Base-by-base conservation (phyloP, 148 eudicot genomes). In the Fagopyrum esculentum region DNA sequence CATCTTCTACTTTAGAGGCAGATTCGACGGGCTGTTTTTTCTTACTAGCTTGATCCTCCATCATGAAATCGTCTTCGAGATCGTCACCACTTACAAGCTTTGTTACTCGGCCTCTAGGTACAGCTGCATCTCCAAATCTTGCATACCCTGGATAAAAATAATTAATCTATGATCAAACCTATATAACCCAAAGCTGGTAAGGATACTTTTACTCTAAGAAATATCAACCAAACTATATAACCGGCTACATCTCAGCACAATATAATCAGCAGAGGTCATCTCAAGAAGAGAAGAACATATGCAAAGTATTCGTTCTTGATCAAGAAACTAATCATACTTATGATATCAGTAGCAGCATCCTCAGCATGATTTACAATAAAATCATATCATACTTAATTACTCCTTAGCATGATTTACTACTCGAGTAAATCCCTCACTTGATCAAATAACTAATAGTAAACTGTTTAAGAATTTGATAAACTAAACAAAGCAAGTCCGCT, bases 81-180 rank as follows among this genome's bases (percentile, higher is more conserved):
- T 95, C 99, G 72, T 95, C 99, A 17, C 99, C 99, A 4, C 97
- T 89, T 17, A 63, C n/a, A 22, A 95, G 78, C 76, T 90, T 95
- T 19, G 92, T 95, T 68, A 95, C 86, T 75, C 76, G 84, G 22
- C 89, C 80, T 78, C 80, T 87, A 49, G 83, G 83, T 71, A 44
- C 10, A 17, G 74, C 55, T 49, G 74, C 4, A 9, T 46, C n/a
- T 16, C 15, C 6, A 26, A 22, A 13, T 43, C 46, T 45, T 66
- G 71, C 43, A 40, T 35, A 40, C 71, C 45, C 5, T 40, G 71
- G 71, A 13, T 66, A 15, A 40, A 40, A 9, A 66, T 16, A 66
- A n/a, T 66, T 66, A 15, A 40, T 46, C 47, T 66, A 22, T 40
- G 45, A 15, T 66, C 22, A 15, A n/a, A 59, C 1, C 8, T 59